Evolutionary conservation across 2,329 filamentous ascomycete species (phyloP).

Genomic region (Colletotrichum lentis): DNA sequence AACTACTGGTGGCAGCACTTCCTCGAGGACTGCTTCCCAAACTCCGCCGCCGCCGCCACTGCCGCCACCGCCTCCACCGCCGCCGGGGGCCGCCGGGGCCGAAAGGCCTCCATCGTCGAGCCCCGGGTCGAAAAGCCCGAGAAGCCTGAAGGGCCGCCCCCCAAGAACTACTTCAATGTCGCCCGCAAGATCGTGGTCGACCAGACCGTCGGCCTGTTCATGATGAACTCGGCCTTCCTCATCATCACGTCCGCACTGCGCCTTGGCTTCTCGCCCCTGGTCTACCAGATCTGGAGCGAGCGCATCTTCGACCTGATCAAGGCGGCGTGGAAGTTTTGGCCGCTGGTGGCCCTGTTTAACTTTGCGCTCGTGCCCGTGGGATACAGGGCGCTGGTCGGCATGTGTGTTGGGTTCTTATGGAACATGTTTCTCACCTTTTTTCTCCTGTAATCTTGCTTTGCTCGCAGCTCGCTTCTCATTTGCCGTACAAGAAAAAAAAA

Average conservation of each 20-base stretch:
- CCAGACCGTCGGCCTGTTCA: slow-evolving; percentile 48
- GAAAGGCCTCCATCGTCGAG: slow-evolving; percentile 27
- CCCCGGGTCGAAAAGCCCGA: slow-evolving; percentile 30
- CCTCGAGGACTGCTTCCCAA: slow-evolving; percentile 48
- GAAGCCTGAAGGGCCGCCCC: slow-evolving; percentile 32
- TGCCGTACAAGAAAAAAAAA: background rate
- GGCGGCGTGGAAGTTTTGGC: slow-evolving; percentile 51
- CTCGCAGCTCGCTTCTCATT: background rate
- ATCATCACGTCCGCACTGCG: slow-evolving; percentile 49
- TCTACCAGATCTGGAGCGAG: slow-evolving; percentile 43
- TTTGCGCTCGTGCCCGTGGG: slow-evolving; percentile 50
- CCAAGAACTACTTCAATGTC: slow-evolving; percentile 47
- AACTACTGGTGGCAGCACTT: slow-evolving; percentile 49
- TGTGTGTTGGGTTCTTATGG: slow-evolving; percentile 50
- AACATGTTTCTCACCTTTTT: slow-evolving; percentile 50
- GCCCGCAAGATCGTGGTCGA: slow-evolving; percentile 48
- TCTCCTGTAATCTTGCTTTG: slow-evolving; percentile 37
- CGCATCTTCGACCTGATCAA: slow-evolving; percentile 45
- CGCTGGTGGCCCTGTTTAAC: slow-evolving; percentile 48
- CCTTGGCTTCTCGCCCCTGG: slow-evolving; percentile 40
- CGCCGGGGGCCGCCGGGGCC: background rate
- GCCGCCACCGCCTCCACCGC: background rate
- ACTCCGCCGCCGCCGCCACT: slow-evolving; percentile 35
- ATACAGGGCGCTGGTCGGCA: slow-evolving; percentile 48
- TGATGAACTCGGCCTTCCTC: slow-evolving; percentile 48